Conservation (phyloP, 2,329 filamentous ascomycete genomes). For the Aspergillus niger region DNA sequence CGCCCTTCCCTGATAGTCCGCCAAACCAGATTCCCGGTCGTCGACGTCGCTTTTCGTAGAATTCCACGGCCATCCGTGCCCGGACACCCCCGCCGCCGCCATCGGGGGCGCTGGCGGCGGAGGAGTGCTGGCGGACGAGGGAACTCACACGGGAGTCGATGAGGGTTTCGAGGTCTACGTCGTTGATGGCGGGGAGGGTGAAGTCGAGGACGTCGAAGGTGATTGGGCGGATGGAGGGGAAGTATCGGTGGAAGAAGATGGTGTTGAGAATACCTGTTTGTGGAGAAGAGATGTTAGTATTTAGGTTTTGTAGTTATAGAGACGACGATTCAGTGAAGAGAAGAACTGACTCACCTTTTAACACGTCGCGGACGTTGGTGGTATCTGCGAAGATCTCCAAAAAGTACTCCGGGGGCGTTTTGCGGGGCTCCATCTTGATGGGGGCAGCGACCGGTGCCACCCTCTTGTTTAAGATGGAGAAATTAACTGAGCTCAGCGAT, state of each 20-base stretch:
- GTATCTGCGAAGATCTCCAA: conserved; percentile 93
- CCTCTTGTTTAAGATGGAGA: background rate
- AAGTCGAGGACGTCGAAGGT: conserved; percentile 89
- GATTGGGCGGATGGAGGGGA: conserved; percentile 78
- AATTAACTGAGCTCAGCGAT: background rate
- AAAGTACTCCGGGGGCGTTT: conserved; percentile 79
- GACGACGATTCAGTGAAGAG: no score
- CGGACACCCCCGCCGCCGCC: conserved; percentile 60
- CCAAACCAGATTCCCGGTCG: conserved; percentile 73
- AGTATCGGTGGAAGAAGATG: conserved; percentile 98
- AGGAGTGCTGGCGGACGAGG: conserved; percentile 74
- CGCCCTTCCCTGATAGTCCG: conserved; percentile 59
- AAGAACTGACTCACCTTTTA: conserved; percentile 68
- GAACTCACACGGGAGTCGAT: conserved; percentile 84
- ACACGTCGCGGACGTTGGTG: conserved; percentile 83
- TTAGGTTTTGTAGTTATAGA: no score
- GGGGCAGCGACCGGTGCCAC: background rate
- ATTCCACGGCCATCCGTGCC: conserved; percentile 82
- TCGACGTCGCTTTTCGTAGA: conserved; percentile 87
- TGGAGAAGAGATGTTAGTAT: background rate
- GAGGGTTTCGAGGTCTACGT: conserved; percentile 87
- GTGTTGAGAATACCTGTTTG: conserved; percentile 81
- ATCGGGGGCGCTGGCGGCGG: conserved; percentile 48
- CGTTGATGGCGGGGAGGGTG: conserved; percentile 83
- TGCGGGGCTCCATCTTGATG: conserved; percentile 61